Evolutionary conservation across 139 green algal species (phyloP), one percentile per base, ranked within the genome.

Genomic region (Tetraselmis chui): DNA sequence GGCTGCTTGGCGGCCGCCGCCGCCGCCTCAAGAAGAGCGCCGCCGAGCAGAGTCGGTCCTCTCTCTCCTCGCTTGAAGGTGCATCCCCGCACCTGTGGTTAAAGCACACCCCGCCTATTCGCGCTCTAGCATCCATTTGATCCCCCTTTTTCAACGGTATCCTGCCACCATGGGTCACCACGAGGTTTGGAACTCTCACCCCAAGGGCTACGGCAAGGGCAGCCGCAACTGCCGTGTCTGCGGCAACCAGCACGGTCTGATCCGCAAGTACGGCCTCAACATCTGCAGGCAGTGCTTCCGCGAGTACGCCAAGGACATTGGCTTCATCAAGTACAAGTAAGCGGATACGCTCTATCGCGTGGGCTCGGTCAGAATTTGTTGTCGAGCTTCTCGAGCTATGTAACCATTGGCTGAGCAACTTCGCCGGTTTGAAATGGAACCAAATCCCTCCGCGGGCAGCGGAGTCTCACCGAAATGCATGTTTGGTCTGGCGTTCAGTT

Each of bases 281-380:
- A 96, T 98, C 85, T 99, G 97, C 94, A 91, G 96, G 75, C 96
- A 99, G 92, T 99, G 96, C 94, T 99, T 99, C 94, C 92, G 95
- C 31, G 93, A 97, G 88, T 96, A 98, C 82, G 90, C 95, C 78
- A 96, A 94, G 84, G 95, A 98, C 87, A 98, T 99, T 80, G 96
- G 95, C 82, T 99, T 99, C 89, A 85, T 94, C 82, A 99, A 99
- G 95, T 67, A 67, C 45, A 67, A 67, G 45, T 67, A 67, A 67
- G 45, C 45, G 45, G 45, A n/a, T n/a, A n/a, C n/a, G n/a, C n/a
- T n/a, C n/a, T n/a, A n/a, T n/a, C n/a, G n/a, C n/a, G n/a, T n/a
- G n/a, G n/a, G n/a, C n/a, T n/a, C n/a, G n/a, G n/a, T n/a, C n/a
- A n/a, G n/a, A n/a, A n/a, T n/a, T n/a, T n/a, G n/a, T n/a, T n/a